Conservation (phyloP, 306 rosid genomes). For the Urtica urens region DNA sequence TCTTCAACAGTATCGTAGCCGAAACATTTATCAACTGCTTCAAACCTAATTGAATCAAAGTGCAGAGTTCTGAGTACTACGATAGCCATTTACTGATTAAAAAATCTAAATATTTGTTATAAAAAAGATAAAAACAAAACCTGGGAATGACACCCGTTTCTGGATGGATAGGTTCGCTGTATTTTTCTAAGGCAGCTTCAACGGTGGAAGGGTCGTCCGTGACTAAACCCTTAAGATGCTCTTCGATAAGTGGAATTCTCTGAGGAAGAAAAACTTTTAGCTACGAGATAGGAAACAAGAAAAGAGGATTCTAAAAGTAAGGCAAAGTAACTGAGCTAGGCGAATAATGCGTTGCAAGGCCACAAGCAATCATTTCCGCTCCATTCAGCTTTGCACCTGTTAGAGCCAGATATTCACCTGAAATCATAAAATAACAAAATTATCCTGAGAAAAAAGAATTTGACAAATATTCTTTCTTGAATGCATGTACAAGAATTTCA, state of each 20-base stretch:
- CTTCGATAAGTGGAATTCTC: conserved; percentile 77
- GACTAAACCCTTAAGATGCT: conserved; percentile 58
- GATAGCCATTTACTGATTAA: too few species aligned
- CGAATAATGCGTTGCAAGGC: conserved; percentile 84
- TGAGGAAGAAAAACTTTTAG: conserved; percentile 20
- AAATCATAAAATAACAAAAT: conserved; percentile 16
- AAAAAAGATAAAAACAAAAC: conserved; percentile 19
- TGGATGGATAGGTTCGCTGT: conserved; percentile 48
- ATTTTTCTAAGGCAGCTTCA: conserved; percentile 67
- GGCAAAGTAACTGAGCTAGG: conserved; percentile 43
- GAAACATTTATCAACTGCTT: conserved; percentile 67
- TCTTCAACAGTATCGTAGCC: conserved; percentile 76
- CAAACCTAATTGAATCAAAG: conserved; percentile 41
- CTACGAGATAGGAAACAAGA: conserved; percentile 5
- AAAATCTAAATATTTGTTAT: neutral
- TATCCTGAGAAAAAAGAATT: neutral
- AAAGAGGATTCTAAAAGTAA: neutral
- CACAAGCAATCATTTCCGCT: conserved; percentile 72
- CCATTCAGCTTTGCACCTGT: conserved; percentile 79
- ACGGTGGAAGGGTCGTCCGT: conserved; percentile 84
- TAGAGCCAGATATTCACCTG: conserved; percentile 90
- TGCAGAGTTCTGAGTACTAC: too few species aligned
- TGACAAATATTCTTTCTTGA: neutral
- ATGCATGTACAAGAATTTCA: too few species aligned
- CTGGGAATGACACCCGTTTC: conserved; percentile 50